Evolutionary conservation across 75 land plant species (phyloP).

Genomic region (Pinus taeda): DNA sequence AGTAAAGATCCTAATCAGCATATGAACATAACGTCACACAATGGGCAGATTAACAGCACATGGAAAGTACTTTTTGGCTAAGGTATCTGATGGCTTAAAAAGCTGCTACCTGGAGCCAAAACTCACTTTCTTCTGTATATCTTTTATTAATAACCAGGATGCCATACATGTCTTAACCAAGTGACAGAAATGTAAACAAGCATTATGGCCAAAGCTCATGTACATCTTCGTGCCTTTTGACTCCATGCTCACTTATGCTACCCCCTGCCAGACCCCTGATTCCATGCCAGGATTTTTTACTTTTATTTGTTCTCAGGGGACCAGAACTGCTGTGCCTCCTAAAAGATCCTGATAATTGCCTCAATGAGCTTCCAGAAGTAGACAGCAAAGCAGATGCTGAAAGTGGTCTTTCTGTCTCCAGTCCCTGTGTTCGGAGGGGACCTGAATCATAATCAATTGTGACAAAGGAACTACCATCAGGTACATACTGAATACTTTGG

Average conservation of each 20-base stretch:
- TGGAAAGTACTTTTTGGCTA: neutral
- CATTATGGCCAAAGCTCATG: slow-evolving; percentile 12
- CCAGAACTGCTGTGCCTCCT: slow-evolving; percentile 59
- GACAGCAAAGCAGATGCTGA: slow-evolving; percentile 43
- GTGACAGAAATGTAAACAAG: neutral
- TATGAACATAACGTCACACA: neutral
- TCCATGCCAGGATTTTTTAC: slow-evolving; percentile 40
- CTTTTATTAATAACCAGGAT: neutral
- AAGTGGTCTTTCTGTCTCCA: slow-evolving; percentile 21
- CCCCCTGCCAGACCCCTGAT: slow-evolving; percentile 33
- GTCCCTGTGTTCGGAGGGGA: slow-evolving; percentile 10
- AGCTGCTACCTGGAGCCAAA: neutral
- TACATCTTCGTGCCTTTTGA: slow-evolving; percentile 4
- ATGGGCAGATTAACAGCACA: slow-evolving; percentile 1
- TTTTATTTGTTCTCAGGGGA: slow-evolving; percentile 36
- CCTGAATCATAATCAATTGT: slow-evolving; percentile 26
- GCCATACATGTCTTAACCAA: neutral
- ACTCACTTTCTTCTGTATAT: neutral
- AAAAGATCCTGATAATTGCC: slow-evolving; percentile 40
- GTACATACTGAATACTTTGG: neutral
- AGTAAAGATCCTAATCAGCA: neutral
- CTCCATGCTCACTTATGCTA: slow-evolving; percentile 62
- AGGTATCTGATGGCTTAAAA: neutral
- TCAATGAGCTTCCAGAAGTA: slow-evolving; percentile 17
- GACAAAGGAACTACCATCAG: slow-evolving; percentile 13